phyloP scores from a whole-genome alignment of 2,329 filamentous ascomycete species.

The Aspergillus chevalieri region DNA sequence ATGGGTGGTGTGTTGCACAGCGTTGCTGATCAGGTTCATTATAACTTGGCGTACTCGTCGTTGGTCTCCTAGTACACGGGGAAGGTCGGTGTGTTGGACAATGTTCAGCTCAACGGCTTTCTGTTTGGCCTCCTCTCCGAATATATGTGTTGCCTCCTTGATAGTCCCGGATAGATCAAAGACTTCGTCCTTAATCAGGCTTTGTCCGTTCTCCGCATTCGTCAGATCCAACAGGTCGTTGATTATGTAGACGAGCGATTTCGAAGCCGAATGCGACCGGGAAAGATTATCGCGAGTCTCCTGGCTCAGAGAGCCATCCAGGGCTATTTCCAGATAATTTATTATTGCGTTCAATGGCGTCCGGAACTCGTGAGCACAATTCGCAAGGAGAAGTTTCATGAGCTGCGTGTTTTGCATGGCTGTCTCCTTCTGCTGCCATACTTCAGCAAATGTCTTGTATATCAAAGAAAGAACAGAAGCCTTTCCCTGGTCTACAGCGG shows the following conservation, averaged over 20 bases:
- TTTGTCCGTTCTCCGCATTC: constrained; percentile 74
- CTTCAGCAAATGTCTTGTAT: constrained; percentile 81
- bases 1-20: constrained; percentile 66
- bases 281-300: constrained; percentile 79
- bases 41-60: constrained; percentile 73
- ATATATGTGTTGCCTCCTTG: constrained; percentile 67
- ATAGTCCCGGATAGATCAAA: constrained; percentile 68
- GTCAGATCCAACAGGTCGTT: constrained; percentile 83
- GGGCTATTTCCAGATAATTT: constrained; percentile 82
- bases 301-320: constrained; percentile 69
- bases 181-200: constrained; percentile 69
- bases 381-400: constrained; percentile 70
- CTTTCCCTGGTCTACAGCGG: constrained; percentile 78
- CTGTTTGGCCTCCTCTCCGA: constrained; percentile 66
- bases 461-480: constrained; percentile 79
- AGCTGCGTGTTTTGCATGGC: constrained; percentile 74
- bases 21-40: constrained; percentile 78
- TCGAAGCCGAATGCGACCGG: constrained; percentile 80
- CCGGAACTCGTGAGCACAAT: constrained; percentile 83
- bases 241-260: constrained; percentile 86
- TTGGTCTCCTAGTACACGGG: constrained; percentile 70
- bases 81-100: constrained; percentile 61
- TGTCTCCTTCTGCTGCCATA: constrained; percentile 83
- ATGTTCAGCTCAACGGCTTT: constrained; percentile 68
- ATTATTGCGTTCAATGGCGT: constrained; percentile 91